Percentiles rank a stretch among this genome's conserved stretches.
These are phyloP conservation scores for Diaporthe caulivora DNA, from an alignment of 2,329 filamentous ascomycete species.

Conservation along the genomic window DNA sequence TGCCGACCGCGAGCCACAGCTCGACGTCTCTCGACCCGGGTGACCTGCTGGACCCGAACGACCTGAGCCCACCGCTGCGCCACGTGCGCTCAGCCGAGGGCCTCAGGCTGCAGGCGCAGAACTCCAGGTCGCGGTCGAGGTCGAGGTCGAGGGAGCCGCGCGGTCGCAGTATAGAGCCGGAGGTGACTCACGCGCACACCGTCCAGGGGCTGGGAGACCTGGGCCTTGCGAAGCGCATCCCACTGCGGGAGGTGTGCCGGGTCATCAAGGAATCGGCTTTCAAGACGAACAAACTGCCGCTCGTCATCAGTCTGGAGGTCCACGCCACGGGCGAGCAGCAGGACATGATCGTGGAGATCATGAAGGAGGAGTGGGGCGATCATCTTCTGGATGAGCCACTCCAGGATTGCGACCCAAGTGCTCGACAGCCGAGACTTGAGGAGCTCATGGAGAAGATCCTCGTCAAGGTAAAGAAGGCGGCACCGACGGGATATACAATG, in stretches of 20 bases:
- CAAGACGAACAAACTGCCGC: conserved; percentile 77
- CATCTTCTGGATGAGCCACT: conserved; percentile 74
- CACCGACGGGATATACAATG: conserved; percentile 43
- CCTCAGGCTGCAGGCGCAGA: conserved; percentile 4
- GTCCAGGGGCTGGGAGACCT: conserved; percentile 58
- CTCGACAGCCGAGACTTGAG: conserved; percentile 75
- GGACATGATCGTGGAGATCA: conserved; percentile 92
- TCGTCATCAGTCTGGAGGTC: conserved; percentile 94
- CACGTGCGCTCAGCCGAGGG: conserved; percentile 38
- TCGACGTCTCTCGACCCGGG: conserved; percentile 35
- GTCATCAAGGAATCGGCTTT: conserved; percentile 86
- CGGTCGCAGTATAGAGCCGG: conserved; percentile 71
- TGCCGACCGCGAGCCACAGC: conserved; percentile 42
- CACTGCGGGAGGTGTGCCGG: conserved; percentile 87
- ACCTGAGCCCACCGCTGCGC: conserved; percentile 27
- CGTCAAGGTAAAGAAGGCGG: conserved; percentile 80
- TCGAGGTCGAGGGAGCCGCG: conserved; percentile 39
- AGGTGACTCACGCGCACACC: conserved; percentile 77
- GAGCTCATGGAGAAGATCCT: conserved; percentile 84
- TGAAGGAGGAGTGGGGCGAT: conserved; percentile 87
- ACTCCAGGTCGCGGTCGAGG: conserved; percentile 35
- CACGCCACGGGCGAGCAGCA: conserved; percentile 88
- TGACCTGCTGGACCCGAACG: conserved; percentile 38
- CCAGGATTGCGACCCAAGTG: conserved; percentile 63
- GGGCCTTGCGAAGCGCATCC: conserved; percentile 86